Base-by-base conservation (phyloP, 495 filamentous ascomycete genomes). In the Neurospora sp. region DNA sequence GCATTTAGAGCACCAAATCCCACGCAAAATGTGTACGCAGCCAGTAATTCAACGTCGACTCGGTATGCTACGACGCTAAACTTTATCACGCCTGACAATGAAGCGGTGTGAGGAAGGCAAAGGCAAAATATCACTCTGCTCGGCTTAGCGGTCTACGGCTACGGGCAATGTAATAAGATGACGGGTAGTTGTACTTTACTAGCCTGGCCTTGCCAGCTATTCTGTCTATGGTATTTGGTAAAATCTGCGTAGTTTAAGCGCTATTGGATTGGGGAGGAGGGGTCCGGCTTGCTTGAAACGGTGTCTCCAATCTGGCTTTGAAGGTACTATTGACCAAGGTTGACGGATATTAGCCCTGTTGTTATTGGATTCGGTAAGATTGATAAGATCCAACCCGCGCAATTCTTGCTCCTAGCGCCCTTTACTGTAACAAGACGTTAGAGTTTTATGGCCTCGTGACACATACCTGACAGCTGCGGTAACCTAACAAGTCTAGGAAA, bases 21-120 rank as follows among this genome's bases (percentile, higher is more conserved):
- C 28, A 86, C 85, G 3, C 76, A 77, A 75, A 79, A 85, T 70
- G 78, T 71, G 28, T 54, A 69, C 15, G 24, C 36, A 42, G 34
- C 71, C 42, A 83, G 54, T 37, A 84, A 75, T 13, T 80, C 70
- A 19, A 83, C 43, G 13, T 7, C 24, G 21, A 62, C 24, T 62
- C n/a, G 48, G 48, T 24, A 59, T 59, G 48, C 48, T 28, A 62
- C 24, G 48, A 24, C 24, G 13, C 24, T 31, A 62, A 31, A 62
- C 48, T 62, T 31, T 62, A 31, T 31, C 24, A 62, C 13, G 24
- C 48, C 24, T 28, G 24, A 31, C 48, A 24, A 17, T 62, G 6
- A 62, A 62, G 48, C 48, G 24, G 48, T 62, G 24, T 62, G 24
- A 31, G 31, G 48, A 31, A 62, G 24, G 21, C 11, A 28, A 59